A percentile compares a stretch with the other conserved stretches of the same genome.
Conservation (phyloP, 371 early-diverging fungal species). For the Dipsacomyces acuminosporus region DNA sequence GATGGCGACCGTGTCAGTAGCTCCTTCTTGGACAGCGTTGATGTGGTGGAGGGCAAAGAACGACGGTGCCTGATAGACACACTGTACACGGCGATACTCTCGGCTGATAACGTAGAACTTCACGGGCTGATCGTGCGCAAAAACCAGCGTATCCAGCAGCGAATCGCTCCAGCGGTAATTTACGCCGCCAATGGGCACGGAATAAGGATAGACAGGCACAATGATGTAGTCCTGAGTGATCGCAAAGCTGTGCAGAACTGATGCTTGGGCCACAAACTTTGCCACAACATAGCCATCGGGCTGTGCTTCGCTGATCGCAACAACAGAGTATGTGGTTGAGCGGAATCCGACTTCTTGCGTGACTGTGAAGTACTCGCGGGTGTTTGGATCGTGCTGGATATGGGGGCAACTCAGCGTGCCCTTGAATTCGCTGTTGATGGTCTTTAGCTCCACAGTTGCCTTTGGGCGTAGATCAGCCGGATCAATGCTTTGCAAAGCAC, state of each 20-base stretch:
- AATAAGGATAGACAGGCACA: constrained; percentile 58
- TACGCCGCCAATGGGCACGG: constrained; percentile 57
- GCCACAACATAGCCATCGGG: constrained; percentile 65
- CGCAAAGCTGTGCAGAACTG: constrained; percentile 68
- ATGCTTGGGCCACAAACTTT: constrained; percentile 57
- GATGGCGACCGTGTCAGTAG: constrained; percentile 54
- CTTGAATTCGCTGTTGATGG: constrained; percentile 64
- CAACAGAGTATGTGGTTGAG: constrained; percentile 61
- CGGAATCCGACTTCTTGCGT: constrained; percentile 66
- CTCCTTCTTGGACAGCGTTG: constrained; percentile 68
- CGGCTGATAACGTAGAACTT: constrained; percentile 68
- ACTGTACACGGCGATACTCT: constrained; percentile 59
- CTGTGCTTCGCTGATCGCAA: constrained; percentile 55
- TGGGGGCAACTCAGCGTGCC: constrained; percentile 68
- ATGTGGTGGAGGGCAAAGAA: constrained; percentile 61
- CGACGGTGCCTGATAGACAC: constrained; percentile 56
- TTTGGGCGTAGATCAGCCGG: constrained; percentile 67
- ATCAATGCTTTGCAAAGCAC: constrained; percentile 66
- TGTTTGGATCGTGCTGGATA: constrained; percentile 59
- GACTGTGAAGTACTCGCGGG: constrained; percentile 70
- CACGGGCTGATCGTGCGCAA: constrained; percentile 55
- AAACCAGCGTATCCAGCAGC: constrained; percentile 61
- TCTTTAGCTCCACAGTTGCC: constrained; percentile 58
- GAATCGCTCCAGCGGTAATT: constrained; percentile 67
- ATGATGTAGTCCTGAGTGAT: constrained; percentile 66